phyloP scores from a whole-genome alignment of 1,284 basidiomycete species.

The Hemileia vastatrix region DNA sequence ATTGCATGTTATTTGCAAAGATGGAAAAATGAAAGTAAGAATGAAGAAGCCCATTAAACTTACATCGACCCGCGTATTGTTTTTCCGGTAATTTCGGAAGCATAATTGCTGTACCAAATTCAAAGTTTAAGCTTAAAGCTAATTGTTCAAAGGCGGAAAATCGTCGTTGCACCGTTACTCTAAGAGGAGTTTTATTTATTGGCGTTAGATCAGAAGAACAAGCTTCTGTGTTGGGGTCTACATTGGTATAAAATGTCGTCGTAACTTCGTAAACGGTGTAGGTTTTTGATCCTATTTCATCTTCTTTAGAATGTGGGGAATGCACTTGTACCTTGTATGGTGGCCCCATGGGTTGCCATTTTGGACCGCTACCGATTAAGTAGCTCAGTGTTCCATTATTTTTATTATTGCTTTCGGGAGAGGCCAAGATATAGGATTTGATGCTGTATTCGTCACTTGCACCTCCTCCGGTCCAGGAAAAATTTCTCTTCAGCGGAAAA shows the following conservation, averaged over 20 bases:
- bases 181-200: too few species aligned
- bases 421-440: too few species aligned
- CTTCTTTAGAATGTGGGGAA: slow-evolving; percentile 1
- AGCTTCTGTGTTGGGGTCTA: too few species aligned
- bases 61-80: slow-evolving; percentile 3
- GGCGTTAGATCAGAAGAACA: not conserved
- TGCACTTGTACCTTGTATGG: slow-evolving; percentile 2
- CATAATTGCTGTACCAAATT: too few species aligned
- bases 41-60: not conserved
- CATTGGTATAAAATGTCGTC: not conserved
- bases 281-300: not conserved
- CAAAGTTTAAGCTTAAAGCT: not conserved
- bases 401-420: too few species aligned
- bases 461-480: too few species aligned
- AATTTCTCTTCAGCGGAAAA: too few species aligned
- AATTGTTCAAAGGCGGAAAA: slow-evolving; percentile 18
- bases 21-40: not conserved
- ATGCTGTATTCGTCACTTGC: too few species aligned
- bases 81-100: slow-evolving; percentile 14
- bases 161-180: slow-evolving; percentile 6
- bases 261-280: slow-evolving; percentile 12
- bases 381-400: too few species aligned
- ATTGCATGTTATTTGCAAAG: not conserved
- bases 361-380: slow-evolving; percentile 10
- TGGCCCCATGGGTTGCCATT: slow-evolving; percentile 3